Conservation (phyloP, 331 rosid genomes). For the Malus hybrid region DNA sequence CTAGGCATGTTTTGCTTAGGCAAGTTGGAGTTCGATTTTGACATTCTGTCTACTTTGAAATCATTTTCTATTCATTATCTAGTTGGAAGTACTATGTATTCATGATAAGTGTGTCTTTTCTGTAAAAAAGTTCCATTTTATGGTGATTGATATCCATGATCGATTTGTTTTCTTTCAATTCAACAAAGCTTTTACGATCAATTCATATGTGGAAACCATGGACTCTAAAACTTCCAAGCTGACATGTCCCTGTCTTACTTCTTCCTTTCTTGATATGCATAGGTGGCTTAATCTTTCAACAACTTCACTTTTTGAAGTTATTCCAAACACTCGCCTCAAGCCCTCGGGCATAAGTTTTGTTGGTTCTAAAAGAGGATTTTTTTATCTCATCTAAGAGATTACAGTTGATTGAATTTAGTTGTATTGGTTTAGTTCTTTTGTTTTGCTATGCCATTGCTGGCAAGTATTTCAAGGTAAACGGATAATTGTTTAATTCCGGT, state of each 20-base stretch:
- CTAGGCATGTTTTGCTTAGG: not conserved
- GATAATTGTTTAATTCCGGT: not conserved
- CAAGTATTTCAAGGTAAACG: not conserved
- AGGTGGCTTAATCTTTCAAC: not conserved
- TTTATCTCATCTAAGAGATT: not conserved
- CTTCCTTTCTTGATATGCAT: not conserved
- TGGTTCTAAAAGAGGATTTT: not conserved
- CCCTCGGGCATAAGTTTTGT: not conserved
- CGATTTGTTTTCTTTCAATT: not conserved
- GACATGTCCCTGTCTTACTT: not conserved
- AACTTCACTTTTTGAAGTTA: not conserved
- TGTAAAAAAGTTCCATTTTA: not conserved
- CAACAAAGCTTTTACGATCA: not conserved
- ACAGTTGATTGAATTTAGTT: not conserved
- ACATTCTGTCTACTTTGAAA: not conserved
- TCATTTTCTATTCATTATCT: not conserved
- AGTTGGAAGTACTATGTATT: not conserved
- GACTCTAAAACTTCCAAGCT: not conserved
- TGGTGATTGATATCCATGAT: not conserved
- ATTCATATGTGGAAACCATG: not conserved
- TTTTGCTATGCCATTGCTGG: not conserved
- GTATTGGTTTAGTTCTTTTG: not conserved
- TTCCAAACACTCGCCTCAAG: not conserved
- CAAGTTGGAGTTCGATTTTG: not conserved
- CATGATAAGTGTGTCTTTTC: not conserved